Evolutionary conservation across 129 eudicot species (phyloP), one percentile per base, ranked within the genome.

Genomic region (Escallonia rubra): DNA sequence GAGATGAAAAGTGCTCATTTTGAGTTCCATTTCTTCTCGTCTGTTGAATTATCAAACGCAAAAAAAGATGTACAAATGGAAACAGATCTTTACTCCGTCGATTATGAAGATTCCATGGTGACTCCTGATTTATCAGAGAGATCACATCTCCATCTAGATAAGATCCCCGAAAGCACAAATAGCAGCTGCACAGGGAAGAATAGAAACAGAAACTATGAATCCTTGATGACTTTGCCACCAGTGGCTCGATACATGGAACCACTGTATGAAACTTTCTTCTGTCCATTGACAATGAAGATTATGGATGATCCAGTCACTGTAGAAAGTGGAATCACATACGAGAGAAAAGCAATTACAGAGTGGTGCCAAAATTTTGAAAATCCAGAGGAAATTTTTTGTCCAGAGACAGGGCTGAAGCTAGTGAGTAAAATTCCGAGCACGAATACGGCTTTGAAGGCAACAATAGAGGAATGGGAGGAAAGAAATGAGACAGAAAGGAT

Each of bases 231-330:
- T 41, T 76, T 65, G 59, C 77, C 65, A 43, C 65, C 68, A 48
- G 23, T 61, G 67, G 82, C 75, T 75, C 78, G 72, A 43, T 79
- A 68, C 75, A 71, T 77, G 79, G 96, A 88, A 49, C 96, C 96
- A 3, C 16, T 80, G 1, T 85, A 85, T 15, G 84, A 80, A 42
- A 68, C 85, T 4, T 88, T 88, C 69, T 77, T 74, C 75, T 88
- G 96, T 72, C 96, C 96, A 51, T 59, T 88, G 69, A 85, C 96
- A 39, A 82, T 82, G 38, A 79, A 76, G 79, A 72, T 88, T 53
- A 88, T 88, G 91, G 79, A 76, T 6, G 96, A 88, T 75, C 96
- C 96, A 6, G 96, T 88, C 8, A 85, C 91, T 12, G 63, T 85
- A 59, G 89, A 82, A 67, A 85, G 89, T 67, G 96, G 96, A 63